Percentiles rank a stretch among this genome's conserved stretches.
Conservation (phyloP, 192 early-diverging fungal genomes). For the Chytriomyces confervae region DNA sequence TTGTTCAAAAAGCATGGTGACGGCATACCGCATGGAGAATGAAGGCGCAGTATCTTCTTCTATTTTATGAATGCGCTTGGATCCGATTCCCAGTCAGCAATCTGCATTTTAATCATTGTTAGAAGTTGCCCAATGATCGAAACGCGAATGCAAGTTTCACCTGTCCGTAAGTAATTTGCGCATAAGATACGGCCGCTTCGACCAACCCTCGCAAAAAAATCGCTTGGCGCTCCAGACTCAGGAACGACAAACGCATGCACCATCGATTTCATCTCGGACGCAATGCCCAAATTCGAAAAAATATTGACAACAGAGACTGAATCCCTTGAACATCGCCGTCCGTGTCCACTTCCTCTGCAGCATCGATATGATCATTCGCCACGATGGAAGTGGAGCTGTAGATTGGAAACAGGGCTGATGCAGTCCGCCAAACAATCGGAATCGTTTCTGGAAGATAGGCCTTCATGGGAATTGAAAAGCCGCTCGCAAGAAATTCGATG, state of each 20-base stretch:
- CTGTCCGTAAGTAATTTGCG: conserved; percentile 20
- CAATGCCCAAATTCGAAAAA: conserved; percentile 12
- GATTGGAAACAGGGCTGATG: conserved; percentile 11
- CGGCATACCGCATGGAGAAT: conserved; percentile 13
- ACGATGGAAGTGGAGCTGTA: conserved; percentile 8
- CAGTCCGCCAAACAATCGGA: conserved; percentile 8
- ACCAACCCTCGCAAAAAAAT: conserved; percentile 8
- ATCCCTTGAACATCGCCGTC: conserved; percentile 20
- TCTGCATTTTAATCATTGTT: too few relatives aligned
- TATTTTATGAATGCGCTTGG: conserved; percentile 6
- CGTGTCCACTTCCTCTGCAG: conserved; percentile 20
- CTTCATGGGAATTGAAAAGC: neutral
- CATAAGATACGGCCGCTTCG: conserved; percentile 5
- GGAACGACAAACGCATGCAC: neutral
- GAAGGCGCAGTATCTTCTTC: conserved; percentile 30
- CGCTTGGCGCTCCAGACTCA: neutral
- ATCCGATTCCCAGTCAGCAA: conserved; percentile 22
- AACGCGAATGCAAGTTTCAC: too few relatives aligned
- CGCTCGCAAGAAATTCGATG: conserved; percentile 4
- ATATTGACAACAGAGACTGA: conserved; percentile 11
- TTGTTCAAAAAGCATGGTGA: conserved; percentile 27
- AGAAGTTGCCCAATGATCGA: too few relatives aligned
- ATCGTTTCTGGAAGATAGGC: neutral
- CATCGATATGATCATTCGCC: conserved; percentile 7
- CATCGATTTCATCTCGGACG: conserved; percentile 8